Evolutionary conservation across 1,139 yeast genomes (phyloP).

Genomic region (Lodderomyces margitis): DNA sequence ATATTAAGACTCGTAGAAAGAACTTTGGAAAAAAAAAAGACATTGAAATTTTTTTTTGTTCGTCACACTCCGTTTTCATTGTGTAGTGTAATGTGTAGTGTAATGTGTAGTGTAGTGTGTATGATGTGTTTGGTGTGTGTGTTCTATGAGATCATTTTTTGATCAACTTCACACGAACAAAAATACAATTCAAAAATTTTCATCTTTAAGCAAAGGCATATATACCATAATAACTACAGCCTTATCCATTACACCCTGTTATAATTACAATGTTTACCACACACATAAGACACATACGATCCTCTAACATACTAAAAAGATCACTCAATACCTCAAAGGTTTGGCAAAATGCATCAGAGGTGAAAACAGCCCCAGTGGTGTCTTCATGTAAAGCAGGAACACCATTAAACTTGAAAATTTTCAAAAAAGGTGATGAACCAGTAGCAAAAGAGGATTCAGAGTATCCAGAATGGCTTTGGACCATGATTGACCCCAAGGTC

Average conservation of each 20-base stretch:
- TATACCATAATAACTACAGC: no score
- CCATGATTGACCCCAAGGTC: slow-evolving; percentile 63
- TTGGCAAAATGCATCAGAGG: slow-evolving; percentile 1
- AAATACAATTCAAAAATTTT: neutral
- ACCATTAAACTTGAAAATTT: slow-evolving; percentile 69
- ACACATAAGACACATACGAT: slow-evolving; percentile 3
- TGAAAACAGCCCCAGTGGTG: slow-evolving; percentile 11
- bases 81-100: neutral
- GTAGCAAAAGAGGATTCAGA: slow-evolving; percentile 84
- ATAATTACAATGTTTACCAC: neutral
- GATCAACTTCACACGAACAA: neutral
- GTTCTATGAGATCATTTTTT: neutral
- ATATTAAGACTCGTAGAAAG: neutral
- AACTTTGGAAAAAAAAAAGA: neutral
- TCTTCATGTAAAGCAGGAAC: slow-evolving; percentile 75
- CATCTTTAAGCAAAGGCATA: no score
- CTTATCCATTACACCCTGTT: no score
- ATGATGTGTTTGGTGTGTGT: no score
- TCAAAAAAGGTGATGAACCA: slow-evolving; percentile 82
- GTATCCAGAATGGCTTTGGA: slow-evolving; percentile 97
- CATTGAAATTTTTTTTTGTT: slow-evolving; percentile 7
- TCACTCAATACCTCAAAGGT: slow-evolving; percentile 4
- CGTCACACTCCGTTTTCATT: neutral
- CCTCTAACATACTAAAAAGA: slow-evolving; percentile 5
- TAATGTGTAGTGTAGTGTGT: no score